Percentiles rank a stretch among this genome's conserved stretches.
Evolutionary conservation across 2,329 filamentous ascomycete genomes (phyloP).

Genomic region (Helotiales sp.): DNA sequence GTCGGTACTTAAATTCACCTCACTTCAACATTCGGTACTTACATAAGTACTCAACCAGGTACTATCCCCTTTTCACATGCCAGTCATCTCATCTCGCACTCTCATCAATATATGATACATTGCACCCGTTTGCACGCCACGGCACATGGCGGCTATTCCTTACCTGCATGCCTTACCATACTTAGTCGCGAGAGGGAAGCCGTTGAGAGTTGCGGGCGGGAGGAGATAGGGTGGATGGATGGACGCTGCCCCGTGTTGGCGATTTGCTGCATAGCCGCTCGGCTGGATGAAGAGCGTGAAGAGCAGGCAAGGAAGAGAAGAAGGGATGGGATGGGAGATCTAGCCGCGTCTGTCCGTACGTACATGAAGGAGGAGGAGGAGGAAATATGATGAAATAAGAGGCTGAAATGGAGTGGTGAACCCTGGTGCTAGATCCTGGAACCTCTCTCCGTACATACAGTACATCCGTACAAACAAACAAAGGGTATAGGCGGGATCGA

Average conservation of each 20-base stretch:
- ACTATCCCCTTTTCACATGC: constrained; percentile 7
- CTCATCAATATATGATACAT: background rate
- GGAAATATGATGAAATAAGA: background rate
- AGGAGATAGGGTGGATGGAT: background rate
- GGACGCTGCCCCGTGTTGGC: background rate
- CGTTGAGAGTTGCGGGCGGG: background rate
- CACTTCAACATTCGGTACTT: too few relatives aligned
- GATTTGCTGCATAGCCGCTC: constrained; percentile 5
- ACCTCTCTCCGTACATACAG: too few relatives aligned
- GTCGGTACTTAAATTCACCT: constrained; percentile 1
- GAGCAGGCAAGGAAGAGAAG: background rate
- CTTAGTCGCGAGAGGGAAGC: too few relatives aligned
- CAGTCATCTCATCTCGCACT: background rate
- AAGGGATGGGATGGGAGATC: background rate
- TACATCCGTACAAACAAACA: too few relatives aligned
- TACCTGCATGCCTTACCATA: background rate
- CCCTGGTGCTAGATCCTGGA: background rate
- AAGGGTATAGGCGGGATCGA: too few relatives aligned
- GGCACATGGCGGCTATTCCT: background rate
- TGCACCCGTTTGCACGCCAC: background rate
- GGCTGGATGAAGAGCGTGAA: background rate
- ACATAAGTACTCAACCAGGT: too few relatives aligned
- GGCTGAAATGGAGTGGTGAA: constrained; percentile 2
- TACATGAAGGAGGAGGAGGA: background rate
- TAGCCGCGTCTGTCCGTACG: too few relatives aligned